Evolutionary conservation across 139 green algal species (phyloP), one percentile per base, ranked within the genome.

Genomic region (Chlamydomonas sphaeroides): DNA sequence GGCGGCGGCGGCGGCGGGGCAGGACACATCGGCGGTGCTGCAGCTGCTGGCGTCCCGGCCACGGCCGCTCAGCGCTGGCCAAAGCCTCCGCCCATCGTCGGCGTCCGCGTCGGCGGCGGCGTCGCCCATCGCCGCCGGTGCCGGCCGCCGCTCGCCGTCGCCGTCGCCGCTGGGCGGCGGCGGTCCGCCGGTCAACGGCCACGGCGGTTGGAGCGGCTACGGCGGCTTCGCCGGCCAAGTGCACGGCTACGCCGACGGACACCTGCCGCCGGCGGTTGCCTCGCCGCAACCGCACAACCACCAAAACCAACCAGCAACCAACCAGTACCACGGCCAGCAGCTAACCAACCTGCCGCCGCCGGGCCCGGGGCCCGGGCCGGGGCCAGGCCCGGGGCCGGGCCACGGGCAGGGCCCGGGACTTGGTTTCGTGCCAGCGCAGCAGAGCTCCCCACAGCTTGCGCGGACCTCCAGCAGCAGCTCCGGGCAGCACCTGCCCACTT

Each of bases 1-100:
- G 3, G 62, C 80, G 2, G 70, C 61, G 25, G 69, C 61, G 33
- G 69, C 69, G 39, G 69, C 66, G 26, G 67, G 66, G 0, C 53
- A 76, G 21, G 66, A 68, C 41, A 38, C 51, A 1, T 7, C 18
- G 30, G 26, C 62, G 0, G 28, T 53, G 10, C 26, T 65, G 32
- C 75, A 72, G 20, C 69, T 73, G 32, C 42, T 82, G 1, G 32
- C 32, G 3, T 33, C 39, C 23, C 33, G 74, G 32, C 61, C 39
- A 7, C 61, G 75, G 61, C 59, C 75, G 61, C 56, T 65, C 18
- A 82, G 75, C 32, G 75, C 75, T 0, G 75, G 75, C 10, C n/a
- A 82, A 8, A 10, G 42, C 21, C 45, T 82, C 28, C 62, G 62
- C 3, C 75, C 75, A 1, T 70, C 74, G 30, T 23, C 63, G 33